A percentile compares a stretch with the other conserved stretches of the same genome.
Conservation (phyloP, 1,284 basidiomycete species). For the Ceratorhiza oryzae-sativae region DNA sequence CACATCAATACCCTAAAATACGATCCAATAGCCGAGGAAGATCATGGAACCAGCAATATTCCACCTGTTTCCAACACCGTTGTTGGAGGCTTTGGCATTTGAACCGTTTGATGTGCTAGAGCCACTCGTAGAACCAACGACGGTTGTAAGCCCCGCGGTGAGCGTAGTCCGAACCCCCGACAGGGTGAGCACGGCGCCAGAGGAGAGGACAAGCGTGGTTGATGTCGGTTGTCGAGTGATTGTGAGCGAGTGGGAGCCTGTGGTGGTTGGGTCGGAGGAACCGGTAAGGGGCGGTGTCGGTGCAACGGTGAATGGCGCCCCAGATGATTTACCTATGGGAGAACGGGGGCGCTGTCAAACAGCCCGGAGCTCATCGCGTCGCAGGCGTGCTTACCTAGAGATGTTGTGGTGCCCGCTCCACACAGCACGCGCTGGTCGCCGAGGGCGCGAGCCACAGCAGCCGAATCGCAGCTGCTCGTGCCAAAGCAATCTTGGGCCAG, state of each 20-base stretch:
- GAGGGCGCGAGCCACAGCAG: not conserved
- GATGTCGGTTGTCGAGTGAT: not conserved
- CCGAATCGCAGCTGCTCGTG: not conserved
- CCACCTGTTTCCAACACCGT: not conserved
- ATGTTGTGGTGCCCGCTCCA: not conserved
- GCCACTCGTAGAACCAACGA: not conserved
- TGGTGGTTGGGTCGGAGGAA: not conserved
- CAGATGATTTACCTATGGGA: not conserved
- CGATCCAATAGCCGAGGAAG: too few relatives aligned
- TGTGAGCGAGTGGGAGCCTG: not conserved
- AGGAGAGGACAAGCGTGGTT: not conserved
- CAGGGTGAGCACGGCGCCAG: slow-evolving; percentile 12
- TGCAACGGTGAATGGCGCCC: not conserved
- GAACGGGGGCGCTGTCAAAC: too few relatives aligned
- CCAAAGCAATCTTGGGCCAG: slow-evolving; percentile 3
- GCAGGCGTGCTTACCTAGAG: not conserved
- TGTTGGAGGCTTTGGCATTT: not conserved
- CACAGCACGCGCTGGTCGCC: not conserved
- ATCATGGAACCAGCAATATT: not conserved
- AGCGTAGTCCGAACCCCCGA: slow-evolving; percentile 8
- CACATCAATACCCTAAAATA: too few relatives aligned
- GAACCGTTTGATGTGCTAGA: not conserved
- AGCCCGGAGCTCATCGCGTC: too few relatives aligned
- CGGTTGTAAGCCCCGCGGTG: not conserved
- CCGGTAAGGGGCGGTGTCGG: not conserved